A percentile compares a stretch with the other conserved stretches of the same genome.
Conservation (phyloP, 495 filamentous ascomycete species). For the Penicillium nucicola region DNA sequence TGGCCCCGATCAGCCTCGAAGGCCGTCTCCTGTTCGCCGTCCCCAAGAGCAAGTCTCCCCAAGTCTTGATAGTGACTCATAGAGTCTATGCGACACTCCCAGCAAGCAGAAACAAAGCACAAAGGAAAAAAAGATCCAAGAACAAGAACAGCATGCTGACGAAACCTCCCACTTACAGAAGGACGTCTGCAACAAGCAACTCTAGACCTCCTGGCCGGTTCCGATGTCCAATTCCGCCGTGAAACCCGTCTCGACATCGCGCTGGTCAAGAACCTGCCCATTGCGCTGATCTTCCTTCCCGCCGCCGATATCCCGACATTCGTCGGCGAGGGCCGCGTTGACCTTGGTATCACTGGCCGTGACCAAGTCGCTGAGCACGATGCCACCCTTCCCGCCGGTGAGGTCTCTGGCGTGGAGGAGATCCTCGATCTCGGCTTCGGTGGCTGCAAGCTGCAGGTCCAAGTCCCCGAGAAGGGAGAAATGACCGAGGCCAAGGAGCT, state of each 20-base stretch:
- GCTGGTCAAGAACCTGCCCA: constrained; percentile 88
- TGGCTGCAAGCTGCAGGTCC: constrained; percentile 87
- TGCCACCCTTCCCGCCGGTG: constrained; percentile 52
- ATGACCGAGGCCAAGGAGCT: constrained; percentile 68
- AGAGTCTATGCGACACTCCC: not conserved
- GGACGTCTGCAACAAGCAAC: constrained; percentile 82
- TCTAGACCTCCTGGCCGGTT: constrained; percentile 85
- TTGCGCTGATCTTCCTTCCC: constrained; percentile 95
- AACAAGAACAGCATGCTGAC: constrained; percentile 9
- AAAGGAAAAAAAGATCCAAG: constrained; percentile 1
- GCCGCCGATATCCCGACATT: constrained; percentile 97
- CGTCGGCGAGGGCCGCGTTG: constrained; percentile 89
- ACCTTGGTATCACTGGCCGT: constrained; percentile 88
- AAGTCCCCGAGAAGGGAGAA: constrained; percentile 83
- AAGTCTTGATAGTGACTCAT: constrained; percentile 19
- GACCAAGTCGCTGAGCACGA: constrained; percentile 94
- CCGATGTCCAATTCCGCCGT: constrained; percentile 92
- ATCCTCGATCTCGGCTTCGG: constrained; percentile 90
- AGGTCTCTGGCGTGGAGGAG: constrained; percentile 70
- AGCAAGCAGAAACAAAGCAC: constrained; percentile 4
- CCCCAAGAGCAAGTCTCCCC: constrained; percentile 77
- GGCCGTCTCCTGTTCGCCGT: constrained; percentile 94
- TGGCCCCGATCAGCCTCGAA: constrained; percentile 54
- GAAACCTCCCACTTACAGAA: constrained; percentile 52
- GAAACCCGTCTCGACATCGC: constrained; percentile 94